A percentile compares a stretch with the other conserved stretches of the same genome.
These are phyloP conservation scores for Lachnellula hyalina DNA, from an alignment of 2,329 filamentous ascomycete genomes.

Conservation along the genomic window DNA sequence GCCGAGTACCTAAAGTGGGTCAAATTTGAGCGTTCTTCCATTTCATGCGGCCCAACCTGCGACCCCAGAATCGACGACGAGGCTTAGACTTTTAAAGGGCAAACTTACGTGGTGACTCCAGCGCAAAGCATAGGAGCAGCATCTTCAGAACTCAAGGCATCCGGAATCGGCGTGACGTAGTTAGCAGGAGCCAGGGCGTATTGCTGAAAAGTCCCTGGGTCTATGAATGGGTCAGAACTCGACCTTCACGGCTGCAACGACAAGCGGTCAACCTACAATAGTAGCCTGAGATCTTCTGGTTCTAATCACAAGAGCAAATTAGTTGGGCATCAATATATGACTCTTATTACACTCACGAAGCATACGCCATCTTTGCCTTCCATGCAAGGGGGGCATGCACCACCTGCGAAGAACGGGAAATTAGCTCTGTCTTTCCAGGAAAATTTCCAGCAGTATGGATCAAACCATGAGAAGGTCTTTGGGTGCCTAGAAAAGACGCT, in stretches of 20 bases:
- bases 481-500: no score
- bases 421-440: no score
- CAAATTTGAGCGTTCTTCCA: conserved; percentile 14
- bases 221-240: conserved; percentile 9
- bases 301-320: conserved; percentile 23
- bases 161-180: conserved; percentile 67
- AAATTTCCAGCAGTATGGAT: no score
- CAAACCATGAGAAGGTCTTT: no score
- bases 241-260: background rate
- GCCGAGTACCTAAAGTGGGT: conserved; percentile 46
- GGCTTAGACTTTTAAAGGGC: conserved; percentile 1
- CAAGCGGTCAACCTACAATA: conserved; percentile 38
- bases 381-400: conserved; percentile 45
- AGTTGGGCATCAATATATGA: conserved; percentile 4
- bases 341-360: conserved; percentile 44
- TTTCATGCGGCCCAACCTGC: conserved; percentile 21
- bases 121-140: conserved; percentile 66
- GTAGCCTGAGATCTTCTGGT: conserved; percentile 58
- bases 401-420: conserved; percentile 18
- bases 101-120: conserved; percentile 51
- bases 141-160: conserved; percentile 49
- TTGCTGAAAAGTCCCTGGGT: conserved; percentile 67
- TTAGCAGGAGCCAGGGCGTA: conserved; percentile 58
- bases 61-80: conserved; percentile 4
- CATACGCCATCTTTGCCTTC: conserved; percentile 60